Base-by-base conservation (phyloP, 257 asterid genomes). In the Phtheirospermum japonicum region DNA sequence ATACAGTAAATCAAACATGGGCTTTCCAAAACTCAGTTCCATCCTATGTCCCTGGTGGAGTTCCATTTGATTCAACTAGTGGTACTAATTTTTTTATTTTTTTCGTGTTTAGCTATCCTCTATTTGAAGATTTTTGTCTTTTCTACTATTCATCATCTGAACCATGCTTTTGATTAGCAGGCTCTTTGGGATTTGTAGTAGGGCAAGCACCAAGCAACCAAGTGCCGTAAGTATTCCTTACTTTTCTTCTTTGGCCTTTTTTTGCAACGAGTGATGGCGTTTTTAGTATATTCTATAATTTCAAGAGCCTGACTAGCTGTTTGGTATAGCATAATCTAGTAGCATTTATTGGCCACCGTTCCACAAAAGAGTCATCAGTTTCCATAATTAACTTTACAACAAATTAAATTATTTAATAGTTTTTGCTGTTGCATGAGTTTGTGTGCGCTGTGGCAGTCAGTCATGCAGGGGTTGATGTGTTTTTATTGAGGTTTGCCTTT, bases 171-270 rank as follows among this genome's bases (percentile, higher is more conserved):
- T 51, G 9, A 62, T 65, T 55, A 70, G 65, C 78, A 86, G 95
- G 81, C 20, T 73, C 87, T 65, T 66, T 82, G 78, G 90, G 83
- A 68, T 78, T 77, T 68, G 66, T 84, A 42, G 76, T 88, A 53
- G 81, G 82, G 18, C 95, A 83, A 73, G 76, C 77, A 63, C 74
- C 86, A 56, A 75, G 71, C 69, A 31, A 71, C 54, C 83, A 80
- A 46, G 73, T 83, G 66, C 51, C 75, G 96, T 90, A 77, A 77
- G 95, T 69, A 45, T 42, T 42, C 30, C 51, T 49, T 62, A 4
- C 39, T 56, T 18, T 49, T 30, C 60, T n/a, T 69, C 62, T 60
- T 63, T 51, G 19, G 14, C 51, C 13, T 57, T 18, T 31, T 48
- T 8, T 39, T 56, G 56, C n/a, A n/a, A 46, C 23, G 58, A 16